These are phyloP conservation scores for Chlorociboria aeruginascens DNA, from an alignment of 495 filamentous ascomycete species.

Conservation along the genomic window DNA sequence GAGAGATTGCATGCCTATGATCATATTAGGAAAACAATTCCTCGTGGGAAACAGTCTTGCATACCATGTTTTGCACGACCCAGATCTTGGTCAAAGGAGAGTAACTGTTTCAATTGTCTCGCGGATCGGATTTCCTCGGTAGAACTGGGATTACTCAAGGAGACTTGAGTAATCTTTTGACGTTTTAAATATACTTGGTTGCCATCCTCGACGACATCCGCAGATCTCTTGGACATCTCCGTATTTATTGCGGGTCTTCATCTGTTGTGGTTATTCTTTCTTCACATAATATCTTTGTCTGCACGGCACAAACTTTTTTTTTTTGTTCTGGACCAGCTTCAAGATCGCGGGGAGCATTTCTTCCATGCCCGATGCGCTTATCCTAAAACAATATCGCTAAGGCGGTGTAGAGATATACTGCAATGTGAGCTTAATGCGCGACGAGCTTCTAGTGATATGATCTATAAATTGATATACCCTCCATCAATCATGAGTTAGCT, in stretches of 20 bases:
- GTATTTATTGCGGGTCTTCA: neutral
- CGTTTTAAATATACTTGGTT: slow-evolving; percentile 18
- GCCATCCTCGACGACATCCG: slow-evolving; percentile 14
- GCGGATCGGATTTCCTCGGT: slow-evolving; percentile 43
- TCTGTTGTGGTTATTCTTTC: neutral
- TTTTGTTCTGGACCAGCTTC: too few species aligned
- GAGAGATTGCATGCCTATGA: slow-evolving; percentile 58
- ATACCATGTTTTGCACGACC: slow-evolving; percentile 51
- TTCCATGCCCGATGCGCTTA: too few species aligned
- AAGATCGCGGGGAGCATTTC: too few species aligned
- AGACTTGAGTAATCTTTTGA: slow-evolving; percentile 14
- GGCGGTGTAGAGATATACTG: neutral
- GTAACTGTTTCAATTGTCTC: slow-evolving; percentile 47
- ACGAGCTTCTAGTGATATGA: too few species aligned
- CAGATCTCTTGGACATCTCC: slow-evolving; percentile 16
- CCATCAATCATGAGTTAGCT: slow-evolving; percentile 13
- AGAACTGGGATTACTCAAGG: neutral
- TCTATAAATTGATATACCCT: too few species aligned
- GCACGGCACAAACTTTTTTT: neutral
- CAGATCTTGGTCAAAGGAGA: slow-evolving; percentile 57
- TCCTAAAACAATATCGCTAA: neutral
- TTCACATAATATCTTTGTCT: neutral
- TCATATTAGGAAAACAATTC: slow-evolving; percentile 7
- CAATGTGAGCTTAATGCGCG: neutral
- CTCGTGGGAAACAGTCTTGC: neutral